Conservation (phyloP, 495 filamentous ascomycete genomes). For the Schizothecium vesticola region DNA sequence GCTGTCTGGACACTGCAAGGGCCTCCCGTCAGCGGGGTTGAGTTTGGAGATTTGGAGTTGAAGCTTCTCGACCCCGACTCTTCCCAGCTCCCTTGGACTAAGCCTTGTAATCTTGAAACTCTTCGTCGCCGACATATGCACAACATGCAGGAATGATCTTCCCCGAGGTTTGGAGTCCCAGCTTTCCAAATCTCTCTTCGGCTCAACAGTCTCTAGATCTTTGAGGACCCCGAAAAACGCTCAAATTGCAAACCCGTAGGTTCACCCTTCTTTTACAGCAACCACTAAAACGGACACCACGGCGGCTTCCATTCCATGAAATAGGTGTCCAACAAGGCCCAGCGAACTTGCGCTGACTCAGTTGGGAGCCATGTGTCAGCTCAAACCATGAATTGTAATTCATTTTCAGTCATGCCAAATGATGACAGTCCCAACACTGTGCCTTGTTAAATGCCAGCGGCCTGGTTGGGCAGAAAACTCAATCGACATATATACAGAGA, state of each 20-base stretch:
- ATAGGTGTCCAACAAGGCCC: background rate
- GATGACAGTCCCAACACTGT: background rate
- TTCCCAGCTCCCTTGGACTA: background rate
- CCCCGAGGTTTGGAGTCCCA: background rate
- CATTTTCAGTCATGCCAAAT: background rate
- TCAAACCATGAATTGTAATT: constrained; percentile 11
- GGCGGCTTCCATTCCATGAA: background rate
- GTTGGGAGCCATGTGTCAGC: constrained; percentile 1
- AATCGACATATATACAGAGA: background rate
- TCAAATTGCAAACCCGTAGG: too few species aligned
- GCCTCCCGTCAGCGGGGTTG: background rate
- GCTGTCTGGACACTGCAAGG: background rate
- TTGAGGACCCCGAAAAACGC: too few species aligned
- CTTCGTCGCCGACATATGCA: too few species aligned
- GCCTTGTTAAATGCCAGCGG: background rate
- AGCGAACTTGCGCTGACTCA: constrained; percentile 2
- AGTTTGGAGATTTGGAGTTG: background rate
- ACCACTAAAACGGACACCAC: background rate
- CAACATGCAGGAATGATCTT: background rate
- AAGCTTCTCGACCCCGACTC: background rate
- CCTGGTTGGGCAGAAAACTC: background rate
- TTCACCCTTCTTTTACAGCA: background rate
- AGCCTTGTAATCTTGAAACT: too few species aligned
- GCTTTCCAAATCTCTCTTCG: background rate
- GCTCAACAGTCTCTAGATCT: background rate